phyloP scores from a whole-genome alignment of 2,329 filamentous ascomycete genomes.

The Penicillium hesseltinei region DNA sequence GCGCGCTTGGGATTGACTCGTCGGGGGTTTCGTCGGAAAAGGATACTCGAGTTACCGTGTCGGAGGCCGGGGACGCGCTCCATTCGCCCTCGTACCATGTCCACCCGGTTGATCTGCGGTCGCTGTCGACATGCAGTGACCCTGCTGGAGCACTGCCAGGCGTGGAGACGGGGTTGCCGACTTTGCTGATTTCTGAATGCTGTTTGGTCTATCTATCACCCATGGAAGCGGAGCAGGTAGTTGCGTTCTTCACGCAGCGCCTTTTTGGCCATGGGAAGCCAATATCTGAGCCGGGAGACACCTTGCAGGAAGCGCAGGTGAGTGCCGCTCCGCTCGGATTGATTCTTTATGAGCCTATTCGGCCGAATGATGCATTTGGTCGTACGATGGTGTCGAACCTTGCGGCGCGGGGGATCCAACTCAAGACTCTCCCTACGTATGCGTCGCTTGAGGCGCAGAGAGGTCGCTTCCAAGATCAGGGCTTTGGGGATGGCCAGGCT shows the following conservation, averaged over 20 bases:
- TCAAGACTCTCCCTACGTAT: conserved; percentile 79
- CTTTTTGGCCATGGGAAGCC: conserved; percentile 38
- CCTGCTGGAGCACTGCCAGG: conserved; percentile 38
- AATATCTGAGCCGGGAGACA: not conserved
- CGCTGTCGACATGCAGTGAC: conserved; percentile 40
- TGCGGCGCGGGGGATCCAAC: conserved; percentile 72
- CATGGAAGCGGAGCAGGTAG: conserved; percentile 60
- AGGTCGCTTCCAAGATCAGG: conserved; percentile 62
- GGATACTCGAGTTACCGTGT: conserved; percentile 35
- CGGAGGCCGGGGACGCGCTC: conserved; percentile 42
- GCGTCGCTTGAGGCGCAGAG: conserved; percentile 67
- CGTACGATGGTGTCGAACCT: conserved; percentile 91
- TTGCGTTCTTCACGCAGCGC: conserved; percentile 63
- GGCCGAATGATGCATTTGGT: conserved; percentile 81
- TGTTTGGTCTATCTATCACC: conserved; percentile 85
- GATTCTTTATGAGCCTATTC: conserved; percentile 85
- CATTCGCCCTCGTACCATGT: conserved; percentile 51
- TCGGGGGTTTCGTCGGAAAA: conserved; percentile 1
- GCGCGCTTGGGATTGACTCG: conserved; percentile 30
- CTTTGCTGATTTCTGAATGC: conserved; percentile 88
- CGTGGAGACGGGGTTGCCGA: conserved; percentile 63
- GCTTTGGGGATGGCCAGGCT: conserved; percentile 59
- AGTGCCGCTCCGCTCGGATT: conserved; percentile 55
- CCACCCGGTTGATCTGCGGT: conserved; percentile 70
- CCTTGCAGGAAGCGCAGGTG: conserved; percentile 13